Evolutionary conservation across 768 basidiomycete genomes (phyloP), one percentile per base, ranked within the genome.

Genomic region (Podaxis mareebaensis): DNA sequence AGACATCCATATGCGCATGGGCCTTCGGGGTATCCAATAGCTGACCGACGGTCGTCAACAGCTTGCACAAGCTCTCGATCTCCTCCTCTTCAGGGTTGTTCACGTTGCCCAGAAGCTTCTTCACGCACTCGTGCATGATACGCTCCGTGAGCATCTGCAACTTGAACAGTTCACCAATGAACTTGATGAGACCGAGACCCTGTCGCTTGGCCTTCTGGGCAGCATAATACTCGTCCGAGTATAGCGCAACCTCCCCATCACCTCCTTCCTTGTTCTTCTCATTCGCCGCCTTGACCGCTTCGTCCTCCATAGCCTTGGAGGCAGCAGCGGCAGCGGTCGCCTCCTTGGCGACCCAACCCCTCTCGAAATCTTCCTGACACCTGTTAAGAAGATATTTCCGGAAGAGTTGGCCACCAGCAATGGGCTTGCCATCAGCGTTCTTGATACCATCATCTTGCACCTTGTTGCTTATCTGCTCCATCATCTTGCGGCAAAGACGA

Each of bases 81-180:
- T 97, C 96, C 78, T 98, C 96, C 77, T 99, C 96, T 71, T 98
- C 95, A 0, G 95, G 97, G 70, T 93, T 92, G 68, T 94, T 89
- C 62, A 96, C 90, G 72, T 99, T 98, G 60, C 90, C 86, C 12
- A 99, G 81, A 12, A 98, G 84, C 78, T 96, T 95, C 85, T 95
- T 94, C 73, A 98, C 89, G 81, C 96, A 99, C 76, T 95, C 92
- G 80, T 95, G 92, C 93, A 99, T 99, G 79, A 99, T 96, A 68
- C 94, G 90, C 79, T 95, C 94, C 53, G 95, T 95, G 60, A 99
- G 81, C 95, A 98, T 97, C 78, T 93, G 92, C n/a, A 99, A 81
- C 79, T 98, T 98, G 89, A 95, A 99, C 60, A 99, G 81, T 78
- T 99, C 96, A 66, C 96, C 96, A 66, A 99, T 98, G 79, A 99